A percentile compares a stretch with the other conserved stretches of the same genome.
Evolutionary conservation across 2,329 filamentous ascomycete genomes (phyloP).

Genomic region (Chaetomium globosum): DNA sequence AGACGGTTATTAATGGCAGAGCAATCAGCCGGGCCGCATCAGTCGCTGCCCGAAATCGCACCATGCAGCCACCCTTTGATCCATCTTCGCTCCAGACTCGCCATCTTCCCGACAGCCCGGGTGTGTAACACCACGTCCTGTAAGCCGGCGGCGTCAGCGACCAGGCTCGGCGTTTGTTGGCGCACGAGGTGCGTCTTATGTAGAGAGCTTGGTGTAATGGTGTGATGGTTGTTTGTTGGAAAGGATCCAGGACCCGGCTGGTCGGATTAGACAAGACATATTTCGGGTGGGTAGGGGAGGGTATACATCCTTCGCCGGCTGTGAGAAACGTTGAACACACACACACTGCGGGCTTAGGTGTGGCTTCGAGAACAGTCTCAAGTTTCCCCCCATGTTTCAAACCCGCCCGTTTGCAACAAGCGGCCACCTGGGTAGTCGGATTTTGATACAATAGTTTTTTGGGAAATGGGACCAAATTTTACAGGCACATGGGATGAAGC

Average conservation of each 20-base stretch:
- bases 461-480: constrained; percentile 1
- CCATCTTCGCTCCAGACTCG: neutral
- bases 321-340: constrained; percentile 10
- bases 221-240: neutral
- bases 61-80: constrained; percentile 5
- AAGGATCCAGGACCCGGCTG: neutral
- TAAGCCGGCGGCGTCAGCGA: constrained; percentile 1
- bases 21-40: neutral
- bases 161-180: neutral
- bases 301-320: neutral
- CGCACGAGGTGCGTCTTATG: neutral
- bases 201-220: too few relatives aligned
- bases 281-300: neutral
- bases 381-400: constrained; percentile 17
- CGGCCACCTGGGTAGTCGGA: neutral
- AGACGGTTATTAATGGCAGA: neutral
- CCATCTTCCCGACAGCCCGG: neutral
- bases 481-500: constrained; percentile 23
- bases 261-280: neutral
- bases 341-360: neutral
- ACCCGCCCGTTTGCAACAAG: constrained; percentile 1
- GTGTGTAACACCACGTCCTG: neutral
- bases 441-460: neutral
- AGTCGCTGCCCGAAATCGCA: neutral
- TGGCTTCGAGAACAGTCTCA: constrained; percentile 17